Conservation (phyloP, 2,329 filamentous ascomycete species). For the Teratosphaeria epicoccoides region DNA sequence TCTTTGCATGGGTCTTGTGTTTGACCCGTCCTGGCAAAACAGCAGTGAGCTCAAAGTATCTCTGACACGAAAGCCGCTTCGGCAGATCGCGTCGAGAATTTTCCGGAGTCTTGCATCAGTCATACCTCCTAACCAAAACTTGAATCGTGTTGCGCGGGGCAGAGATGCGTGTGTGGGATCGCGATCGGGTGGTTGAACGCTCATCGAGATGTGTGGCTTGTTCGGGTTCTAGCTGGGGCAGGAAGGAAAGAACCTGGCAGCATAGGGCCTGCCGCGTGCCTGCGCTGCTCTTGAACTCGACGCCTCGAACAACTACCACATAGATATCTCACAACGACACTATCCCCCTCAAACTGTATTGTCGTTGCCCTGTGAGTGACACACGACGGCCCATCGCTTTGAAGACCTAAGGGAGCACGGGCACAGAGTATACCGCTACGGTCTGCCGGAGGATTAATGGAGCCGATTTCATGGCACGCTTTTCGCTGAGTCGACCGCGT, state of each 20-base stretch:
- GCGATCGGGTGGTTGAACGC: background rate
- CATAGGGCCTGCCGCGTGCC: background rate
- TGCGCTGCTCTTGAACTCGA: background rate
- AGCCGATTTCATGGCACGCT: constrained; percentile 10
- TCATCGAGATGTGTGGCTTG: background rate
- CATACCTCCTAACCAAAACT: no score
- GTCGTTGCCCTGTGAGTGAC: background rate
- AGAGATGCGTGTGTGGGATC: background rate
- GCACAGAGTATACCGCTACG: no score
- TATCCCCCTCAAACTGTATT: background rate
- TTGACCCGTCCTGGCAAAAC: background rate
- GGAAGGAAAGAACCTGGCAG: background rate
- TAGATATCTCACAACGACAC: background rate
- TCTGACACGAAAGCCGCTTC: no score
- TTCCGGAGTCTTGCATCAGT: no score
- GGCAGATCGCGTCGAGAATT: no score
- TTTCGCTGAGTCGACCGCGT: constrained; percentile 11
- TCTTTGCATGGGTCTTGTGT: background rate
- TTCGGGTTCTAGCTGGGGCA: no score
- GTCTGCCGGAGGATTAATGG: background rate
- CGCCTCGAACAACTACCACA: no score
- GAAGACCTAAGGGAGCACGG: background rate
- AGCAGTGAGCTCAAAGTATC: no score
- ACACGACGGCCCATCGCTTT: background rate
- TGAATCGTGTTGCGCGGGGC: background rate